Evolutionary conservation across 345 rosid species (phyloP).

Genomic region (Camelina sativa): DNA sequence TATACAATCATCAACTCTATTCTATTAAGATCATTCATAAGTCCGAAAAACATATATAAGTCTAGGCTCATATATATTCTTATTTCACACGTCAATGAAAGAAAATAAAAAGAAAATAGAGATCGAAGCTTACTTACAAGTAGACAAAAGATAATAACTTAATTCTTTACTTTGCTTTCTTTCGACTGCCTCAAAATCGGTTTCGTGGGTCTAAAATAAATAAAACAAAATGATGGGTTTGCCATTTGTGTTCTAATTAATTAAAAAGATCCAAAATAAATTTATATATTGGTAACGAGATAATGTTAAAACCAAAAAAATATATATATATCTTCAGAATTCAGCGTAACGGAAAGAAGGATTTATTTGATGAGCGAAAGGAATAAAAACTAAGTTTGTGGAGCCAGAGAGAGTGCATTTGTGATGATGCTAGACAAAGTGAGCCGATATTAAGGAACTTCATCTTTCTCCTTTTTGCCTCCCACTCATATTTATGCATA

Average conservation of each 20-base stretch:
- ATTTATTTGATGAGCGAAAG: conserved; percentile 13
- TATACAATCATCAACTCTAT: background rate
- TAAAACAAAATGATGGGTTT: conserved; percentile 35
- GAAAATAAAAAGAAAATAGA: background rate
- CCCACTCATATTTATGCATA: conserved; percentile 37
- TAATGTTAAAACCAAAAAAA: background rate
- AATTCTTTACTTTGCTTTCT: background rate
- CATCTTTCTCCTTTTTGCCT: conserved; percentile 41
- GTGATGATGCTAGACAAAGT: conserved; percentile 41
- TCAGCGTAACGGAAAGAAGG: background rate
- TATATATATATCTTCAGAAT: background rate
- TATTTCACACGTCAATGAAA: background rate
- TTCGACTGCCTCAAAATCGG: conserved; percentile 9
- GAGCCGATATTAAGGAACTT: conserved; percentile 47
- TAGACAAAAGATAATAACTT: background rate
- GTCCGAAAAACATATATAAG: background rate
- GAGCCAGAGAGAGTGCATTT: conserved; percentile 39
- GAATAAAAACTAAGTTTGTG: conserved; percentile 32
- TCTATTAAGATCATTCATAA: background rate
- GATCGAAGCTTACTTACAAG: background rate
- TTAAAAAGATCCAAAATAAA: background rate
- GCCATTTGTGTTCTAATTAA: conserved; percentile 30
- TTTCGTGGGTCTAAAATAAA: background rate
- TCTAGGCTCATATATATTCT: background rate
- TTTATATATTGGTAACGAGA: background rate